Evolutionary conservation across 768 basidiomycete species (phyloP).

Genomic region (Leccinum barrowsii): DNA sequence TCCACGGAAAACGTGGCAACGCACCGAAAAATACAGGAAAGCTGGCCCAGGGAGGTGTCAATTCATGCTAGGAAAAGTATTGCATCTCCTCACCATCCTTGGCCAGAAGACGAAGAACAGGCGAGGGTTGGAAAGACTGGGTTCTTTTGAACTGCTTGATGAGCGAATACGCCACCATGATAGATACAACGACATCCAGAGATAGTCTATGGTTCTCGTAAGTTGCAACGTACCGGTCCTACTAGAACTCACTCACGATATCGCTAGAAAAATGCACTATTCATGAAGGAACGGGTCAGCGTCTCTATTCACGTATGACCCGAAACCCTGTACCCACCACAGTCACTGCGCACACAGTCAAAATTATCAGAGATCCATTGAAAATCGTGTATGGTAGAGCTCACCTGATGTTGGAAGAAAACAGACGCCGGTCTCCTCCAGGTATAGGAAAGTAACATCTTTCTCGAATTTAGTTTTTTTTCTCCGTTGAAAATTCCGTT

Average conservation of each 20-base stretch:
- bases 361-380: not conserved
- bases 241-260: not conserved
- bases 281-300: not conserved
- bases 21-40: not conserved
- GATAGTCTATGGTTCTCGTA: not conserved
- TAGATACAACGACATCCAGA: slow-evolving; percentile 1
- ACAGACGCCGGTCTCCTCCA: not conserved
- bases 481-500: not conserved
- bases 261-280: slow-evolving; percentile 1
- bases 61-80: not conserved
- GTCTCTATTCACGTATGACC: too few species aligned
- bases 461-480: not conserved
- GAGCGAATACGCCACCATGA: slow-evolving; percentile 2
- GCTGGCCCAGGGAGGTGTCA: not conserved
- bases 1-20: not conserved
- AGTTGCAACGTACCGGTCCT: not conserved
- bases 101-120: not conserved
- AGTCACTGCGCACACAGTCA: not conserved
- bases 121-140: not conserved
- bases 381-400: not conserved
- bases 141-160: not conserved
- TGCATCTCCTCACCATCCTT: slow-evolving; percentile 10
- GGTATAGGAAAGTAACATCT: not conserved
- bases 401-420: not conserved
- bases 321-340: not conserved